phyloP scores from a whole-genome alignment of 805 yeast genomes.

The Saturnispora besseyi region DNA sequence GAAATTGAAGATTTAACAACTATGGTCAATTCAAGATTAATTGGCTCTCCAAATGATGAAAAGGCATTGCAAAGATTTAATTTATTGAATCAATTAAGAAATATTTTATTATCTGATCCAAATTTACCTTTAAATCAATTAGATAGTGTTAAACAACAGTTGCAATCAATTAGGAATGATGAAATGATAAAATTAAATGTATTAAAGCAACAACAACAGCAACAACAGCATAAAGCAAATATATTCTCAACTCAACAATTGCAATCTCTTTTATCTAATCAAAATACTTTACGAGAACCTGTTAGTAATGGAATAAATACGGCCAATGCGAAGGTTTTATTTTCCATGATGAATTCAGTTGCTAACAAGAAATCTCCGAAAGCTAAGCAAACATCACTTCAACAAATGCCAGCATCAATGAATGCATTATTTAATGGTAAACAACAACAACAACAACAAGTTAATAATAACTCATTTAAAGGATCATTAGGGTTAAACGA shows the following conservation, averaged over 20 bases:
- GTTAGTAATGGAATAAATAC: conserved; percentile 6
- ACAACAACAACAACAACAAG: background rate
- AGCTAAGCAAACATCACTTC: background rate
- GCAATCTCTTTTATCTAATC: conserved; percentile 10
- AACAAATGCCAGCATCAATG: background rate
- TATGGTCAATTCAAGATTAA: conserved; percentile 33
- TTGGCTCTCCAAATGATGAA: conserved; percentile 28
- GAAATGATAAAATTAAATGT: conserved; percentile 23
- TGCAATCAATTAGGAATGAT: conserved; percentile 27
- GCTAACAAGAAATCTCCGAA: conserved; percentile 9
- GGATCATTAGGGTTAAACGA: conserved; percentile 15
- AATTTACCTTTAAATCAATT: conserved; percentile 25
- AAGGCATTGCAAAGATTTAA: conserved; percentile 36
- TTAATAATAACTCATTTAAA: background rate
- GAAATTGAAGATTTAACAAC: conserved; percentile 33
- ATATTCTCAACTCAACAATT: conserved; percentile 14
- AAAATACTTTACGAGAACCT: background rate
- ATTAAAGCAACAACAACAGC: conserved; percentile 17
- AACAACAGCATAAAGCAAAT: conserved; percentile 13
- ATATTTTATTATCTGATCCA: conserved; percentile 27
- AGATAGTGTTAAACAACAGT: conserved; percentile 26
- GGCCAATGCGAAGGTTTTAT: conserved; percentile 17
- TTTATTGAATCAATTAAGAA: conserved; percentile 36
- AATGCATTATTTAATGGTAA: conserved; percentile 4
- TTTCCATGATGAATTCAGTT: conserved; percentile 19